A percentile compares a stretch with the other conserved stretches of the same genome.
Conservation (phyloP, 2,329 filamentous ascomycete species). For the Corinectria fuckeliana region DNA sequence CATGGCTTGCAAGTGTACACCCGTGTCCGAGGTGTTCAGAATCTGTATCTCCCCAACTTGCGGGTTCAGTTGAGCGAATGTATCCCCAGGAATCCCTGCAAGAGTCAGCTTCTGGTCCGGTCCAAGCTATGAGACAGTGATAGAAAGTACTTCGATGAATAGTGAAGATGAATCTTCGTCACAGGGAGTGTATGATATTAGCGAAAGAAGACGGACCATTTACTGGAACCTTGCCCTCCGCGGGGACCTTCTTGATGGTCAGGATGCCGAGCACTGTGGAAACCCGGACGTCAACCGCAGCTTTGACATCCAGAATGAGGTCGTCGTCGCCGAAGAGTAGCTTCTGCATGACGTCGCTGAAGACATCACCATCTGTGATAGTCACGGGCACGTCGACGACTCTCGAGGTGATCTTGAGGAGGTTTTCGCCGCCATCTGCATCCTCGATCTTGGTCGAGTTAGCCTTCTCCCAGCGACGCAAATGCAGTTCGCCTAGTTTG, state of each 20-base stretch:
- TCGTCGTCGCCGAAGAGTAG: conserved; percentile 76
- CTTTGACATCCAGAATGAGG: conserved; percentile 76
- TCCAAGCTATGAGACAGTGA: conserved; percentile 34
- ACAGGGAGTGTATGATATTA: conserved; percentile 39
- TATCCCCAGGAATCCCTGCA: conserved; percentile 65
- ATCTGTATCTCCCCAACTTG: conserved; percentile 76
- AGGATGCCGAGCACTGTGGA: conserved; percentile 82
- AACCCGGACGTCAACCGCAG: conserved; percentile 82
- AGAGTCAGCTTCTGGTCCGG: conserved; percentile 43
- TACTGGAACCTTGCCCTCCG: conserved; percentile 84
- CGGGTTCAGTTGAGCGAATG: conserved; percentile 59
- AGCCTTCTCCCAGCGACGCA: conserved; percentile 83
- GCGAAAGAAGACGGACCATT: conserved; percentile 82
- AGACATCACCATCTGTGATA: conserved; percentile 80
- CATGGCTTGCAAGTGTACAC: conserved; percentile 72
- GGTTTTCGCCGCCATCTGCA: conserved; percentile 62
- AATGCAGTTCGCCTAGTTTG: conserved; percentile 81
- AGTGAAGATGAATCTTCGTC: conserved; percentile 35
- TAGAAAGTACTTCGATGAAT: conserved; percentile 41
- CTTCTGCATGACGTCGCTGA: conserved; percentile 80
- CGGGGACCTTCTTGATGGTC: conserved; percentile 82
- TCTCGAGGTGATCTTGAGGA: conserved; percentile 75
- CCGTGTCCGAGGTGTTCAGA: conserved; percentile 72
- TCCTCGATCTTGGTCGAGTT: conserved; percentile 74
- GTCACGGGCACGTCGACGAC: conserved; percentile 82